These are phyloP conservation scores for Waltergamsia citrina DNA, from an alignment of 2,329 filamentous ascomycete species.

Conservation along the genomic window DNA sequence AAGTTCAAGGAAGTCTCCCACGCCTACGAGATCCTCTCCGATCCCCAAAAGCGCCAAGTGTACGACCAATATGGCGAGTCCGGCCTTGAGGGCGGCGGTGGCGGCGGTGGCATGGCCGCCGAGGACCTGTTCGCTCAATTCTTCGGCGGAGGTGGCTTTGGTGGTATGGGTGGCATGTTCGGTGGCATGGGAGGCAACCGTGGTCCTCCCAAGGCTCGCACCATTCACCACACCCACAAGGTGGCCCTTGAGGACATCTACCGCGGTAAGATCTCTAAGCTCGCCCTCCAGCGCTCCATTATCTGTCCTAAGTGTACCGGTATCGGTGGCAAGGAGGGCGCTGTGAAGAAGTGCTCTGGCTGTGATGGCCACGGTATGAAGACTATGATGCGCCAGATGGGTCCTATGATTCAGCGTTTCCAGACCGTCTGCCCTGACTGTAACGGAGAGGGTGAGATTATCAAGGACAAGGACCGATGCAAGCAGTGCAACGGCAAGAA, in stretches of 20 bases:
- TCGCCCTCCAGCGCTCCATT: constrained; percentile 93
- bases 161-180: constrained; percentile 63
- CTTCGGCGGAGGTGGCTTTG: constrained; percentile 66
- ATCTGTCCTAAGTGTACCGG: constrained; percentile 94
- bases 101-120: constrained; percentile 78
- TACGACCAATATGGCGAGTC: constrained; percentile 99
- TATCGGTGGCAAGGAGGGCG: constrained; percentile 91
- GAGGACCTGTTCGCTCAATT: constrained; percentile 97
- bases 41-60: constrained; percentile 79
- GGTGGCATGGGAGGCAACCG: constrained; percentile 57
- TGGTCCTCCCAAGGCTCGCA: constrained; percentile 81
- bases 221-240: constrained; percentile 97
- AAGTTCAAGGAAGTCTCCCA: constrained; percentile 98
- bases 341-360: constrained; percentile 84
- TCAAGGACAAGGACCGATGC: constrained; percentile 96
- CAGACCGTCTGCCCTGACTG: constrained; percentile 98
- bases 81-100: constrained; percentile 81
- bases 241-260: constrained; percentile 97
- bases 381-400: constrained; percentile 99
- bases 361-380: constrained; percentile 97
- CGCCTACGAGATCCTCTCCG: constrained; percentile 91
- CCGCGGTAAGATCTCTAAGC: constrained; percentile 93
- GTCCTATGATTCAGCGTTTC: constrained; percentile 99
- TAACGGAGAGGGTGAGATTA: constrained; percentile 92
- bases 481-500: constrained; percentile 97